Evolutionary conservation across 306 rosid species (phyloP), one percentile per base, ranked within the genome.

Genomic region (Begonia loranthoides): DNA sequence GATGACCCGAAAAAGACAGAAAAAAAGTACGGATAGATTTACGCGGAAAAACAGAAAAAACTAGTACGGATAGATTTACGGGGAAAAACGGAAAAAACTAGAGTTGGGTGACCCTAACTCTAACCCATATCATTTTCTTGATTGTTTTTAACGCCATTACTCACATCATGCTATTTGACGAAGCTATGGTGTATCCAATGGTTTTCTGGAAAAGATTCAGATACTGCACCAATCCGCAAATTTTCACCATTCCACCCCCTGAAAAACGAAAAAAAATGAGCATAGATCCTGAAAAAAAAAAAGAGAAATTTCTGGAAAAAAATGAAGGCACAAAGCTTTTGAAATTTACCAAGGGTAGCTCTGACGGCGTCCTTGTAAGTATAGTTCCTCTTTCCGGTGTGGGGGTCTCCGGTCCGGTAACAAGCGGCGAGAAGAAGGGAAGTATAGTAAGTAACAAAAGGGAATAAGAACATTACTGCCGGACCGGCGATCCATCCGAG

Each of bases 401-500:
- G 15, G 14, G 79, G 56, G 16, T 84, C 94, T 0, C 70, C 65
- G 0, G 69, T 45, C 8, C 94, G 78, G 22, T 84, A 80, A 59
- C 86, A 80, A 46, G 64, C 65, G 46, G 82, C 39, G 15, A 84
- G 87, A 39, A 84, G 90, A 43, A 58, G 41, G 33, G 87, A 71
- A 41, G 90, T 80, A 60, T 73, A 84, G 60, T 68, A 70, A 49
- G 94, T 84, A 1, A 84, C 73, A 15, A 55, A 6, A 12, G 90
- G 65, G 73, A 84, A 84, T 49, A 81, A 36, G 17, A 70, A 9
- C 75, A 84, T 82, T 2, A 65, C 71, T 19, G 56, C 47, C 17
- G 82, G 74, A 4, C 94, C 94, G 17, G 78, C 84, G 41, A 84
- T 38, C 94, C 90, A 84, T 66, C 94, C 94, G 41, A 84, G 77